Base-by-base conservation (phyloP, 202 grass and related monocot genomes). In the Schoenoplectus tabernaemontani region DNA sequence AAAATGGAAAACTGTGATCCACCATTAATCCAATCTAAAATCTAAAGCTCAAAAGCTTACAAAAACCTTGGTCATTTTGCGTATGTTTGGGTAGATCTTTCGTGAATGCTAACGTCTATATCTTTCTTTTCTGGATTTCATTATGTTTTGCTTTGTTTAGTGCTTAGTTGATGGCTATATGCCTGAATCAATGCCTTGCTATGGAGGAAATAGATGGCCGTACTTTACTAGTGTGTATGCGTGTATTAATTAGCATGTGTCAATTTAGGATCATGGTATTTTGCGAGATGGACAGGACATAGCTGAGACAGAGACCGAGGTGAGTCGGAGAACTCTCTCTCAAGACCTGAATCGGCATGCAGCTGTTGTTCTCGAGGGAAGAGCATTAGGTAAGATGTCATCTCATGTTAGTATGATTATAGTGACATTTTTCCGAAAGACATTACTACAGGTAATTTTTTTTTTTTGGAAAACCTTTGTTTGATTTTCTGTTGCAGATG, bases 271-370 rank as follows among this genome's bases (percentile, higher is more conserved):
- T 83, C 95, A 97, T 92, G 95, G 95, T 43, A 87, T 97, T 88
- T 77, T 87, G 71, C 86, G 89, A 88, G 89, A 94, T 83, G 95
- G 89, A 39, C 83, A 93, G 78, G 91, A 94, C 80, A 86, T 71
- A 78, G 15, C 82, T 83, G 95, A 97, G 44, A 41, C 24, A 84
- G 89, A 93, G 34, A 88, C 65, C 82, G 95, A 97, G 47, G 76
- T 90, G 38, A 87, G 81, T 43, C 81, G 66, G 77, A 87, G 95
- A 78, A 94, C 91, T 42, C 86, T 97, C 70, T 93, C 87, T 43
- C 95, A 94, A 59, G 95, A 97, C 57, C 73, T 97, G 70, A 97
- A 97, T 84, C 91, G 94, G 20, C 95, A 97, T 90, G 95, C 91
- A 10, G 84, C 95, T 84, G 95, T 97, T 84, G 91, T 97, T 84